These are phyloP conservation scores for Incumbomyces delicatus DNA, from an alignment of 2,329 filamentous ascomycete genomes.

Conservation along the genomic window DNA sequence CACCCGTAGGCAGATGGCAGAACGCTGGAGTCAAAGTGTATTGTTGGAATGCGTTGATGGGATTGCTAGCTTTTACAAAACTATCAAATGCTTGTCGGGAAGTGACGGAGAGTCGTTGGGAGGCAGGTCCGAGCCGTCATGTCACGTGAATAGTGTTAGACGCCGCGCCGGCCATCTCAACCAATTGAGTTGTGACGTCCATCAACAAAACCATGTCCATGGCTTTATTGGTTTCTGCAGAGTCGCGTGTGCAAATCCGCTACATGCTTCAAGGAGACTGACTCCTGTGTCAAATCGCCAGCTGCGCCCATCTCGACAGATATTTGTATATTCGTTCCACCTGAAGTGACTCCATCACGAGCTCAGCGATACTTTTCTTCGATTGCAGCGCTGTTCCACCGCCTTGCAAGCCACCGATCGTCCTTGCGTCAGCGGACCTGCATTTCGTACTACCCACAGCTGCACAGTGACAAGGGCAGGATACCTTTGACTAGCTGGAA, in stretches of 20 bases:
- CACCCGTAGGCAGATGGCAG: no score
- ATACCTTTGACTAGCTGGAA: no score
- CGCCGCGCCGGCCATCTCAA: not conserved
- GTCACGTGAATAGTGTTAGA: no score
- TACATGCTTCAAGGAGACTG: constrained; percentile 6
- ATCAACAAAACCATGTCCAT: constrained; percentile 1
- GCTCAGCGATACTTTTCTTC: not conserved
- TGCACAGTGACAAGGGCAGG: not conserved
- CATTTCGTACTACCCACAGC: not conserved
- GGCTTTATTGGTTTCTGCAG: constrained; percentile 2
- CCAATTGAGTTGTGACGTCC: not conserved
- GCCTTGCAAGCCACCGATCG: not conserved
- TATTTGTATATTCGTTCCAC: not conserved
- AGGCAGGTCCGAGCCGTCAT: no score
- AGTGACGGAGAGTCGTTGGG: no score
- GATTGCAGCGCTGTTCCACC: not conserved
- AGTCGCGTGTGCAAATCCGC: not conserved
- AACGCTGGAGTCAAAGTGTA: no score
- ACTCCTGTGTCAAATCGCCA: constrained; percentile 2
- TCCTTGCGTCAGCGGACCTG: not conserved
- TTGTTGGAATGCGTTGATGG: no score
- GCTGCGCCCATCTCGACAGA: no score
- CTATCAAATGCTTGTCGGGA: no score
- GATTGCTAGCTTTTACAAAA: no score
- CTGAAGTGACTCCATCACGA: not conserved